These are phyloP conservation scores for Hsuehochloa calcarea DNA, from an alignment of 176 grass and related monocot species.

Conservation along the genomic window DNA sequence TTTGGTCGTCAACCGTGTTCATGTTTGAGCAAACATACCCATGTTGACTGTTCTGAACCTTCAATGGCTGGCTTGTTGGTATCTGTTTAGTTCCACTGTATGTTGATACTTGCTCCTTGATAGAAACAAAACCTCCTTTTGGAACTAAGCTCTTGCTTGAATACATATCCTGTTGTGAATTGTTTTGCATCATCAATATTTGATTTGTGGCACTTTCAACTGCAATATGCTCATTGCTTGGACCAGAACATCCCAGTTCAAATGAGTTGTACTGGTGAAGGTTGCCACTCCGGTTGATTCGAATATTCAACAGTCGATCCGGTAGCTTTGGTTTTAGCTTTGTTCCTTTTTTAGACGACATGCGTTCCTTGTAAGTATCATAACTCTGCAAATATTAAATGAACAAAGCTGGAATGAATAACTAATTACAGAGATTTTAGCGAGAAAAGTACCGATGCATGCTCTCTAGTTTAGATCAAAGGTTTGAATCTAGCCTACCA, in stretches of 20 bases:
- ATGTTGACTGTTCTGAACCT: neutral
- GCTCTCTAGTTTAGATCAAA: neutral
- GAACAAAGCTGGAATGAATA: constrained; percentile 12
- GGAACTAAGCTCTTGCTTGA: constrained; percentile 13
- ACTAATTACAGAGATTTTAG: neutral
- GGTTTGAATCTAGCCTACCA: neutral
- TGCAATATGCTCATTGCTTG: neutral
- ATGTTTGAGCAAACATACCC: neutral
- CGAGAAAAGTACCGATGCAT: neutral
- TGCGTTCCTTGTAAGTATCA: constrained; percentile 2
- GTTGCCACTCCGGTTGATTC: neutral
- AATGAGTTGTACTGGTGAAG: neutral
- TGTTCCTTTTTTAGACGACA: constrained; percentile 6
- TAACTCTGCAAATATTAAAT: constrained; percentile 30
- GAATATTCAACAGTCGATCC: neutral
- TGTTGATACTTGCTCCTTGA: neutral
- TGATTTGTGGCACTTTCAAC: constrained; percentile 3
- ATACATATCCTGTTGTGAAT: neutral
- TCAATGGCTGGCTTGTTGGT: neutral
- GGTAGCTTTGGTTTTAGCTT: neutral
- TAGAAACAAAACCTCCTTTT: neutral
- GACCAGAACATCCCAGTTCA: neutral
- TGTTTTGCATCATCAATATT: neutral
- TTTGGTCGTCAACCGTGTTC: neutral
- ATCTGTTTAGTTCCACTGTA: neutral